A percentile compares a stretch with the other conserved stretches of the same genome.
These are phyloP conservation scores for Microglena sp. DNA, from an alignment of 139 green algal genomes.

Conservation along the genomic window DNA sequence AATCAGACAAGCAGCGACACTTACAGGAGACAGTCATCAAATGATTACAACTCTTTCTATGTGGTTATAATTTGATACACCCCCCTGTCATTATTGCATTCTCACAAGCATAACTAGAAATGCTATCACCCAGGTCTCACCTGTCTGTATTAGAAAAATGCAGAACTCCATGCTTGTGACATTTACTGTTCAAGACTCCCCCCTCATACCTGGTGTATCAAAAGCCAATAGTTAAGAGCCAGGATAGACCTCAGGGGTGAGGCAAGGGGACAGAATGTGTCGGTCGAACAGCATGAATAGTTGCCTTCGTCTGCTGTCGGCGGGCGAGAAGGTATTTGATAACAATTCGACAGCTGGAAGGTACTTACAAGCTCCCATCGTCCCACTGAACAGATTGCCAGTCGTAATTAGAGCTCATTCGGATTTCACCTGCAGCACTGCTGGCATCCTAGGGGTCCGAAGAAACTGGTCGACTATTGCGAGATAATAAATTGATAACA, in stretches of 20 bases:
- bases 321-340: neutral
- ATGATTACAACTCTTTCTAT: too few relatives aligned
- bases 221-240: neutral
- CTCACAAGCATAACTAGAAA: neutral
- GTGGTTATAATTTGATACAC: too few relatives aligned
- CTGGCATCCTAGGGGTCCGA: too few relatives aligned
- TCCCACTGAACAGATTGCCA: too few relatives aligned
- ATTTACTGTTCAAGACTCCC: neutral
- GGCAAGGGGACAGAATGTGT: neutral
- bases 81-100: too few relatives aligned
- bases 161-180: slow-evolving; percentile 5
- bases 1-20: neutral
- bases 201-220: slow-evolving; percentile 10
- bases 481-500: too few relatives aligned
- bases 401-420: too few relatives aligned
- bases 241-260: too few relatives aligned
- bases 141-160: slow-evolving; percentile 12
- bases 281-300: neutral
- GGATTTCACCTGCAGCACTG: too few relatives aligned
- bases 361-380: too few relatives aligned
- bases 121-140: neutral
- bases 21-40: neutral
- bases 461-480: too few relatives aligned
- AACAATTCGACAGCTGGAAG: neutral
- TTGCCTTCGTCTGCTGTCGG: neutral